Conservation (phyloP, 768 basidiomycete species). For the Hypsizygus marmoreus region DNA sequence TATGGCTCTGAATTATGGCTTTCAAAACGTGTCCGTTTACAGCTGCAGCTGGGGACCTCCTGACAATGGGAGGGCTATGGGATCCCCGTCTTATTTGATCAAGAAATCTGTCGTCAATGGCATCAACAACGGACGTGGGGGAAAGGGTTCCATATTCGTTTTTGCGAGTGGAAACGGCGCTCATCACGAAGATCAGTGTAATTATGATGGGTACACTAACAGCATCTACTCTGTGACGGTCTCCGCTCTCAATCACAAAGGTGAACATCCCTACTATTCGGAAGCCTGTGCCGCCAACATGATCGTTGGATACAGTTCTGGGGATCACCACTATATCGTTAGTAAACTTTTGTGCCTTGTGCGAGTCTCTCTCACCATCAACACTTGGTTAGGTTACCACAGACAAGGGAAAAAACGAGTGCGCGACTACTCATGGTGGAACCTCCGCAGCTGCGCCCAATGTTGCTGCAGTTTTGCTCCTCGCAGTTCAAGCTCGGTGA, state of each 20-base stretch:
- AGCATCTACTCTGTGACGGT: conserved; percentile 96
- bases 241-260: conserved; percentile 90
- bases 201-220: conserved; percentile 99
- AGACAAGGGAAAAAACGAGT: conserved; percentile 83
- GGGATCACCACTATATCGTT: conserved; percentile 89
- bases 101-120: conserved; percentile 93
- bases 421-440: conserved; percentile 86
- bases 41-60: conserved; percentile 99
- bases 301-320: conserved; percentile 93
- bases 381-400: conserved; percentile 82
- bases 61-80: conserved; percentile 93
- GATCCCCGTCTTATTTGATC: conserved; percentile 88
- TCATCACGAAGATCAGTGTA: conserved; percentile 89
- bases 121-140: conserved; percentile 83
- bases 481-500: conserved; percentile 85
- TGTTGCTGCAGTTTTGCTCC: conserved; percentile 88
- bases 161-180: conserved; percentile 98
- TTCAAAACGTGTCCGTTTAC: conserved; percentile 87
- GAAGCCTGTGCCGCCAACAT: conserved; percentile 96
- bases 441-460: conserved; percentile 98
- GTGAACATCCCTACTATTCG: conserved; percentile 93
- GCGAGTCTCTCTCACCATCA: conserved; percentile 14
- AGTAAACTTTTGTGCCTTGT: conserved; percentile 30
- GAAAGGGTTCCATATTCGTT: conserved; percentile 92
- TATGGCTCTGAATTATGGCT: conserved; percentile 90